Conservation (phyloP, 352 stramenopile genomes). For the Globisporangium sylvaticum region DNA sequence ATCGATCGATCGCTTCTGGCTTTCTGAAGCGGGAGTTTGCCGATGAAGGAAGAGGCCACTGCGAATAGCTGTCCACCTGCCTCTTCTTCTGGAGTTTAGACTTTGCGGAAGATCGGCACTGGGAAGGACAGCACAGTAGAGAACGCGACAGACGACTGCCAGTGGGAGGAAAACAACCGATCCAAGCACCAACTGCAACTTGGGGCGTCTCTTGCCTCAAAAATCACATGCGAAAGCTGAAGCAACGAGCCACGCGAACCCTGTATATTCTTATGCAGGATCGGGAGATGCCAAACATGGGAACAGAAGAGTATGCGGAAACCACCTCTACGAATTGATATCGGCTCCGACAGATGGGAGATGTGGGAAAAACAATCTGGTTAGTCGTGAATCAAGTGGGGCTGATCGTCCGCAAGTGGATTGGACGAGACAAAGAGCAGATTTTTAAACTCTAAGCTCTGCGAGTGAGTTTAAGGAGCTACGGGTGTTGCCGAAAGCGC, state of each 20-base stretch:
- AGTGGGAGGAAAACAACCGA: not conserved
- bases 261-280: constrained; percentile 3
- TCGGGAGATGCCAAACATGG: not conserved
- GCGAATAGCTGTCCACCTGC: not conserved
- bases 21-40: constrained; percentile 7
- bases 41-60: not conserved
- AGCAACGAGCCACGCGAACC: not conserved
- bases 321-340: not conserved
- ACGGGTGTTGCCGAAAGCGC: too few species aligned
- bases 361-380: constrained; percentile 1
- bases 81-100: not conserved
- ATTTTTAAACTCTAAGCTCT: too few species aligned
- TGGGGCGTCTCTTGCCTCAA: constrained; percentile 9
- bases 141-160: not conserved
- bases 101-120: too few species aligned
- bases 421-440: not conserved
- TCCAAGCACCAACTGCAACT: constrained; percentile 15
- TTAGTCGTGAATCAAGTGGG: constrained; percentile 3
- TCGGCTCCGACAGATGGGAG: not conserved
- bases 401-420: not conserved
- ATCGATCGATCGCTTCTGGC: not conserved
- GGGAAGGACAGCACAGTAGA: not conserved
- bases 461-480: too few species aligned
- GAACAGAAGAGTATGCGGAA: not conserved
- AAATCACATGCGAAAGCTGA: constrained; percentile 10